phyloP scores from a whole-genome alignment of 2,329 filamentous ascomycete genomes.

The Sarocladiaceae sp. region DNA sequence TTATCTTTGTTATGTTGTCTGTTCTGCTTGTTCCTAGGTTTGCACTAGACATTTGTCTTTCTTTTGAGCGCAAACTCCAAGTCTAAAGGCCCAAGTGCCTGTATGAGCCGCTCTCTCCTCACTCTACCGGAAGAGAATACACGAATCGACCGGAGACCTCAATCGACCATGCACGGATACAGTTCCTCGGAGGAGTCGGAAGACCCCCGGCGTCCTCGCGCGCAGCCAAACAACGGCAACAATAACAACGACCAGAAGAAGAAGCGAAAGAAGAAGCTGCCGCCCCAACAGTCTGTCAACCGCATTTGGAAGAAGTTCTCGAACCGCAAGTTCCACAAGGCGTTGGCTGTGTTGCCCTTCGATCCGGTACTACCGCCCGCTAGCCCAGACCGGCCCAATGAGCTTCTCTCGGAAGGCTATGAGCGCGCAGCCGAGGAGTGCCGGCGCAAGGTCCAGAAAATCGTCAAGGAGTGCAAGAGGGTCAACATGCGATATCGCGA shows the following conservation, averaged over 20 bases:
- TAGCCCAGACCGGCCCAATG: constrained; percentile 50
- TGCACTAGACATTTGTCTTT: too few relatives aligned
- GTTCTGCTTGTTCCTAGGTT: neutral
- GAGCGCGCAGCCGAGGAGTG: constrained; percentile 62
- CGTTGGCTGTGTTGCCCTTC: constrained; percentile 61
- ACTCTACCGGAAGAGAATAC: too few relatives aligned
- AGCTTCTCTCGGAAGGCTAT: constrained; percentile 56
- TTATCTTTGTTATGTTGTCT: neutral
- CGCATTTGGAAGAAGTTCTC: constrained; percentile 61
- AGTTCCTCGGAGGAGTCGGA: constrained; percentile 48
- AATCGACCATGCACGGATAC: constrained; percentile 37
- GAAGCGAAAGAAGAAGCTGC: constrained; percentile 54
- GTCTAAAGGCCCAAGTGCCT: too few relatives aligned
- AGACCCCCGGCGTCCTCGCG: constrained; percentile 35
- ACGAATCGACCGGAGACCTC: too few relatives aligned
- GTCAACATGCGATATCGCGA: constrained; percentile 79
- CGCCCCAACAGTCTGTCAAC: constrained; percentile 63
- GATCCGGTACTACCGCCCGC: constrained; percentile 51
- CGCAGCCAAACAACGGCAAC: constrained; percentile 27
- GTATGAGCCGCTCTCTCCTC: too few relatives aligned
- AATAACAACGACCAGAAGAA: constrained; percentile 41
- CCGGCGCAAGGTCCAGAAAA: constrained; percentile 56
- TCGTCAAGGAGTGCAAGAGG: constrained; percentile 61
- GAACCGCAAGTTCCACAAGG: constrained; percentile 58
- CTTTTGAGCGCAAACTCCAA: too few relatives aligned